Base-by-base conservation (phyloP, 331 rosid genomes). In the Prunus yedoensis region DNA sequence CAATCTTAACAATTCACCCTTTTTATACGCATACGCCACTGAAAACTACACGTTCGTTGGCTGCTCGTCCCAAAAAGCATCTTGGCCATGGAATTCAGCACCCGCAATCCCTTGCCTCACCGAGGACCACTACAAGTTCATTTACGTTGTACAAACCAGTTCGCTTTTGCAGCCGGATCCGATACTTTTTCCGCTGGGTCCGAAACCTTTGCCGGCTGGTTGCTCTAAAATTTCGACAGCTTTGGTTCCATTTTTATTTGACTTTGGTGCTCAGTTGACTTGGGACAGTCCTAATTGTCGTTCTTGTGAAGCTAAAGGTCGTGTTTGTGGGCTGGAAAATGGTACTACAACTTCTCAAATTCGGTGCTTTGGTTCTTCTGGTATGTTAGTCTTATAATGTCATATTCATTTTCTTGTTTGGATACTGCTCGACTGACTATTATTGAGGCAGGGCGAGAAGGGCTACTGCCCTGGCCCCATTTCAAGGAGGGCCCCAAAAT, bases 21-120 rank as follows among this genome's bases (percentile, higher is more conserved):
- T 74, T 49, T 46, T 8, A 35, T 35, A 35, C 2, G 41, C 7
- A 60, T 3, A 16, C 5, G 8, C 41, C 41, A 1, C 0, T 3
- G 0, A 25, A 28, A 1, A 57, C 66, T 79, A 70, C 51, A 88
- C 86, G 5, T 79, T 88, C 72, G 45, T 83, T 3, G 70, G 76
- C 20, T 88, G 96, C 68, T 83, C 81, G 15, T 57, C 67, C 0
- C n/a, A 57, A 4, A 1, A 15, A 1, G 15, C 14, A 2, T 35
- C 0, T 35, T 7, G 17, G 4, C 1, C 38, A 1, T 71, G 17
- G 4, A 1, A 20, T 1, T 71, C 20, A 11, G 2, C 47, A 25
- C 61, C 75, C 11, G 62, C 82, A 20, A 1, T 35, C 41, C 7
- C 79, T 12, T 85, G 96, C 71, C 73, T 85, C 30, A 35, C 82